Percentiles rank a stretch among this genome's conserved stretches.
These are phyloP conservation scores for Colletotrichum tropicale DNA, from an alignment of 2,329 filamentous ascomycete genomes.

Conservation along the genomic window DNA sequence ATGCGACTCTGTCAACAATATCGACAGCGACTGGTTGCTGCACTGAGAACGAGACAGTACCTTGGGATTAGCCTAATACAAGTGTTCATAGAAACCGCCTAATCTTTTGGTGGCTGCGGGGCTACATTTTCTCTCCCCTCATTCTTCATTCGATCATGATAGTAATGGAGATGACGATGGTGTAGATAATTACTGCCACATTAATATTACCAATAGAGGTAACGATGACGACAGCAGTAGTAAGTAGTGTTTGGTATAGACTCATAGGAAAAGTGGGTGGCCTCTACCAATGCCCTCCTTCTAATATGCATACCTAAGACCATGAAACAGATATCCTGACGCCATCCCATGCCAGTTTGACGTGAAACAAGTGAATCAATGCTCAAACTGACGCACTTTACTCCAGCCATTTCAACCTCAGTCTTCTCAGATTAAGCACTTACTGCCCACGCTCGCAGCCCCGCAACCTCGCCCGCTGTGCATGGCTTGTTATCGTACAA, in stretches of 20 bases:
- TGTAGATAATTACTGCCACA: not conserved
- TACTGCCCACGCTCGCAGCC: not conserved
- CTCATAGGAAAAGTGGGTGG: not conserved
- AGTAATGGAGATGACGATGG: not conserved
- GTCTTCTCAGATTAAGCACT: not conserved
- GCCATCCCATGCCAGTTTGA: not conserved
- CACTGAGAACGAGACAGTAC: not conserved
- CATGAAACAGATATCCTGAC: not conserved
- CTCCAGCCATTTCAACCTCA: not conserved
- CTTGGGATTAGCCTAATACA: not conserved
- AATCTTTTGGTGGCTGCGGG: not conserved
- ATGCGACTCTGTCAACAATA: not conserved
- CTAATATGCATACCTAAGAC: not conserved
- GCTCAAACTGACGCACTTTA: not conserved
- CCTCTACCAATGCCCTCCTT: not conserved
- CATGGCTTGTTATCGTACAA: not conserved
- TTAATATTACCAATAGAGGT: not conserved
- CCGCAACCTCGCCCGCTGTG: not conserved
- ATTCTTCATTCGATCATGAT: not conserved
- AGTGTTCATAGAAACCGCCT: not conserved
- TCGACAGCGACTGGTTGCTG: not conserved
- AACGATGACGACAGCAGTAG: not conserved
- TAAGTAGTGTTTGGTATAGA: too few relatives aligned
- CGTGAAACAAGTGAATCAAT: not conserved
- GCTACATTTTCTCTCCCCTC: not conserved